Conservation (phyloP, 441 rosid genomes). For the Macaranga tanarius region DNA sequence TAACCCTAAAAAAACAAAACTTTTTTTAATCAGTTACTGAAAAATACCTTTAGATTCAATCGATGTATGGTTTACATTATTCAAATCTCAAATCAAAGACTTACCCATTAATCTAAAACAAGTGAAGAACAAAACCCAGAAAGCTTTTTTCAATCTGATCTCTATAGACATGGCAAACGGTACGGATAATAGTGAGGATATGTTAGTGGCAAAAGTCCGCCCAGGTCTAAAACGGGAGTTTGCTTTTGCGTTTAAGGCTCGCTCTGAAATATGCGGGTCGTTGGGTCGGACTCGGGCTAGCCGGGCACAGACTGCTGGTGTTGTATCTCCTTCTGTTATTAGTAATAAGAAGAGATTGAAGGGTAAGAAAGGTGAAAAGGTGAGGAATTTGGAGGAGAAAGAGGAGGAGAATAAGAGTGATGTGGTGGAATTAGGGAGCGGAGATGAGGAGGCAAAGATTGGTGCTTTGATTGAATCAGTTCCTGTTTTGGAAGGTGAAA, state of each 20-base stretch:
- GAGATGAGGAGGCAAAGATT: conserved; percentile 33
- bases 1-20: too few species aligned
- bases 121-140: neutral
- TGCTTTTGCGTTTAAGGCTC: conserved; percentile 75
- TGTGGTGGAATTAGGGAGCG: conserved; percentile 38
- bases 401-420: conserved; percentile 62
- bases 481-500: conserved; percentile 5
- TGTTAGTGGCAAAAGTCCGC: conserved; percentile 56
- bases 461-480: conserved; percentile 27
- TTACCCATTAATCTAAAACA: neutral
- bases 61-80: too few species aligned
- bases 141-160: conserved; percentile 1
- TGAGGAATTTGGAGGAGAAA: conserved; percentile 33
- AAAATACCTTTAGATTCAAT: too few species aligned
- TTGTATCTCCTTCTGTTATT: neutral
- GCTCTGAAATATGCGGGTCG: conserved; percentile 70
- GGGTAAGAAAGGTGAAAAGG: conserved; percentile 32
- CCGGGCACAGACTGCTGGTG: conserved; percentile 22
- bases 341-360: conserved; percentile 34
- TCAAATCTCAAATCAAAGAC: neutral
- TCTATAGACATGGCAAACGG: conserved; percentile 63
- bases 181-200: conserved; percentile 48
- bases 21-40: too few species aligned
- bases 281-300: conserved; percentile 75
- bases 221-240: conserved; percentile 82